Evolutionary conservation across 768 basidiomycete genomes (phyloP).

Genomic region (Russula sp.): DNA sequence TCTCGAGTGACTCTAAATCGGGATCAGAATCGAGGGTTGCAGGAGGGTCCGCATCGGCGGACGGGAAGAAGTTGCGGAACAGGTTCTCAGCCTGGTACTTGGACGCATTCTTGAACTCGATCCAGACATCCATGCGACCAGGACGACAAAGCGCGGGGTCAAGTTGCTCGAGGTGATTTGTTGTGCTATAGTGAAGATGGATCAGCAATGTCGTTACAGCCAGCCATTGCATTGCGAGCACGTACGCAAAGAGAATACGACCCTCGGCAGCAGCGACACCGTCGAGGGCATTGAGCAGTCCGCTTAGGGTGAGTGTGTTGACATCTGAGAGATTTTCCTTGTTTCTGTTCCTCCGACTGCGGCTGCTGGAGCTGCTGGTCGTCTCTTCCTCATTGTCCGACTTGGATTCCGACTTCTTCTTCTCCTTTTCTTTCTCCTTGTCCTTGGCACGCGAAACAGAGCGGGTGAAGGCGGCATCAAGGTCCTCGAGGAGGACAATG

Average conservation of each 20-base stretch:
- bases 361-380: constrained; percentile 28
- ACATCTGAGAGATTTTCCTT: constrained; percentile 63
- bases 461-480: constrained; percentile 83
- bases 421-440: constrained; percentile 39
- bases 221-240: constrained; percentile 22
- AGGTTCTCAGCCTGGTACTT: constrained; percentile 80
- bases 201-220: neutral
- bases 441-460: constrained; percentile 59
- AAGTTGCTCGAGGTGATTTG: constrained; percentile 85
- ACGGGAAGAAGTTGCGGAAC: constrained; percentile 89
- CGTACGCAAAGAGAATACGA: constrained; percentile 82
- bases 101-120: constrained; percentile 83
- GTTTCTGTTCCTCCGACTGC: constrained; percentile 39
- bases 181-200: constrained; percentile 45
- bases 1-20: constrained; percentile 42
- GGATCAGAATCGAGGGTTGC: constrained; percentile 29
- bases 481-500: constrained; percentile 84
- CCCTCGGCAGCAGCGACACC: constrained; percentile 86
- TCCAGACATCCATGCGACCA: constrained; percentile 88
- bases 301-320: constrained; percentile 75
- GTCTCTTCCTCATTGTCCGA: constrained; percentile 33
- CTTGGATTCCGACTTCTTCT: constrained; percentile 28
- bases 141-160: constrained; percentile 90
- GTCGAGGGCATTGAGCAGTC: constrained; percentile 77
- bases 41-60: constrained; percentile 44